Conservation (phyloP, 768 basidiomycete genomes). For the Mycena belliarum region DNA sequence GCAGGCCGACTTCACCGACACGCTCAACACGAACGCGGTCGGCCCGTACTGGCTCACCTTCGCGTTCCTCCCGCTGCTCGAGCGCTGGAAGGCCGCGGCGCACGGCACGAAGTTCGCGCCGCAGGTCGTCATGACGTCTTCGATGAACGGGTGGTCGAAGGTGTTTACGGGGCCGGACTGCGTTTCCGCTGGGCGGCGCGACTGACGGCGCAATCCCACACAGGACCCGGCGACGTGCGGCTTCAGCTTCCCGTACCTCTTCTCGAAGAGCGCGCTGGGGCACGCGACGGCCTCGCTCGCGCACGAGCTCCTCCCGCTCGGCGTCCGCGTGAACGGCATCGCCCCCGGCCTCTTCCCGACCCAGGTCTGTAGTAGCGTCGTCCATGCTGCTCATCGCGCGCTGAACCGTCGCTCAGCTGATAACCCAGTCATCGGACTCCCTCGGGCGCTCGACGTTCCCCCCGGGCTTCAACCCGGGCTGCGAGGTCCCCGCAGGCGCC, state of each 20-base stretch:
- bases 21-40: constrained; percentile 40
- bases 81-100: constrained; percentile 42
- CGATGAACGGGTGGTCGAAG: constrained; percentile 57
- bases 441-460: constrained; percentile 27
- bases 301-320: constrained; percentile 48
- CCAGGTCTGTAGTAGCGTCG: constrained; percentile 13
- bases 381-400: not conserved
- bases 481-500: constrained; percentile 38
- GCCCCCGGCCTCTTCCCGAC: constrained; percentile 41
- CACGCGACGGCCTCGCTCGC: constrained; percentile 48
- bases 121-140: constrained; percentile 51
- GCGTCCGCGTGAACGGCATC: constrained; percentile 51
- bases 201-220: constrained; percentile 24
- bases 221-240: constrained; percentile 43
- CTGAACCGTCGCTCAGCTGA: constrained; percentile 29
- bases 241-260: constrained; percentile 45
- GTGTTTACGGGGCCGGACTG: constrained; percentile 14
- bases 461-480: constrained; percentile 21
- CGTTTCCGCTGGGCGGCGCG: too few relatives aligned
- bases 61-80: constrained; percentile 55
- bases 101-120: constrained; percentile 41
- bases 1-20: constrained; percentile 38
- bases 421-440: constrained; percentile 25
- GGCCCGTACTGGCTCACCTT: constrained; percentile 58
- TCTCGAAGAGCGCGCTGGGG: constrained; percentile 49